Evolutionary conservation across 1,139 yeast species (phyloP).

Genomic region (Candida pseudocylindracea): DNA sequence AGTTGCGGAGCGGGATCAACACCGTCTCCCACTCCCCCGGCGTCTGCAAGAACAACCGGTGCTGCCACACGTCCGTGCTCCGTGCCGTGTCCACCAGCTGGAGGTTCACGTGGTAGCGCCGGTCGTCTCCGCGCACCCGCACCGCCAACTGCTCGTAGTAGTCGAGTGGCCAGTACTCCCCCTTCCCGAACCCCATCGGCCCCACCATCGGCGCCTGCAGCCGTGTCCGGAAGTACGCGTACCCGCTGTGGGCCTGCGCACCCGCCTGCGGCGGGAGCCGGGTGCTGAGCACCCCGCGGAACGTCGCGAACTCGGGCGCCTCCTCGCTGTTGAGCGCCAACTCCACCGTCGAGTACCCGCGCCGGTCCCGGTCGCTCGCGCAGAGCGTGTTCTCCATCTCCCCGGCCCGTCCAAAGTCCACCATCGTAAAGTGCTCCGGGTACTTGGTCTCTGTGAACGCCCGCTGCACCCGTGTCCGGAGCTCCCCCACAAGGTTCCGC

Average conservation of each 20-base stretch:
- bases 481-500: too few relatives aligned
- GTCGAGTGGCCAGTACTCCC: slow-evolving; percentile 42
- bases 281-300: slow-evolving; percentile 50
- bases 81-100: slow-evolving; percentile 56
- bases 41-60: slow-evolving; percentile 45
- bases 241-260: slow-evolving; percentile 51
- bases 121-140: slow-evolving; percentile 51
- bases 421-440: too few relatives aligned
- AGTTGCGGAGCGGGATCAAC: slow-evolving; percentile 52
- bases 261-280: slow-evolving; percentile 56
- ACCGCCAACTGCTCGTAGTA: slow-evolving; percentile 33
- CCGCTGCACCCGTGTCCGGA: too few relatives aligned
- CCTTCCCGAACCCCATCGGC: slow-evolving; percentile 35
- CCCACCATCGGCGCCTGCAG: slow-evolving; percentile 55
- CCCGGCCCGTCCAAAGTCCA: not conserved
- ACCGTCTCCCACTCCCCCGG: slow-evolving; percentile 81
- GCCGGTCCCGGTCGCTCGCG: slow-evolving; percentile 52
- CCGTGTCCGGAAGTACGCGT: slow-evolving; percentile 66
- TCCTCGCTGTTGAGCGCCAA: slow-evolving; percentile 16
- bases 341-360: slow-evolving; percentile 54
- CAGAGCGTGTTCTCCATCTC: slow-evolving; percentile 23
- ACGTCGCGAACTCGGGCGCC: slow-evolving; percentile 21
- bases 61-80: slow-evolving; percentile 66
- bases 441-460: too few relatives aligned
- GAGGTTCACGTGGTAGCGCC: slow-evolving; percentile 59